Conservation (phyloP, 2,329 filamentous ascomycete genomes). For the Monilinia fructigena region DNA sequence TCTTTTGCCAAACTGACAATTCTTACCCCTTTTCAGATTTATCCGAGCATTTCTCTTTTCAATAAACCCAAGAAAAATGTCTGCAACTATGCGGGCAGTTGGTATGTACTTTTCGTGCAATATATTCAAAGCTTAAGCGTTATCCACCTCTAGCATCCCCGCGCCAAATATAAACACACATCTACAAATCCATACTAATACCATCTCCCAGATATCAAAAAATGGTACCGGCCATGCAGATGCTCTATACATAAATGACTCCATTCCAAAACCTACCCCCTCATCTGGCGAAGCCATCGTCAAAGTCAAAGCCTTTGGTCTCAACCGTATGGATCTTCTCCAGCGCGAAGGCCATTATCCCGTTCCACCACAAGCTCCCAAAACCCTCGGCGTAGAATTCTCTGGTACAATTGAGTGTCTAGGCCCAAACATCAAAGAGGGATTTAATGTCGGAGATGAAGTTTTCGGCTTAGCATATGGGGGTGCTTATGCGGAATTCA, state of each 20-base stretch:
- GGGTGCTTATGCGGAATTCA: conserved; percentile 84
- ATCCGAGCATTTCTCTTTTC: not conserved
- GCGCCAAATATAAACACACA: not conserved
- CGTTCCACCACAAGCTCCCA: conserved; percentile 66
- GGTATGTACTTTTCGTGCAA: conserved; percentile 27
- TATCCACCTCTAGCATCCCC: not conserved
- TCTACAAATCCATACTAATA: conserved; percentile 5
- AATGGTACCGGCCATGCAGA: conserved; percentile 54
- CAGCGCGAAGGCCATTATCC: conserved; percentile 74
- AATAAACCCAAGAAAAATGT: conserved; percentile 26
- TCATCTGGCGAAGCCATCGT: conserved; percentile 71
- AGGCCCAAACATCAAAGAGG: conserved; percentile 46
- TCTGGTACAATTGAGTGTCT: conserved; percentile 65
- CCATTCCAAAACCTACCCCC: conserved; percentile 52
- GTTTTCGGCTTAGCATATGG: conserved; percentile 91
- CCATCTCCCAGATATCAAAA: conserved; percentile 49
- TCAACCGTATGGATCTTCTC: conserved; percentile 83
- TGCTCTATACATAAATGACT: conserved; percentile 53
- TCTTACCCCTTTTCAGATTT: not conserved
- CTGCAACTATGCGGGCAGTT: conserved; percentile 37
- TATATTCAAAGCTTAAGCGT: not conserved
- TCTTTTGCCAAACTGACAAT: not conserved
- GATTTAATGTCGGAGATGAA: conserved; percentile 71
- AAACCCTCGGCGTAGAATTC: conserved; percentile 76
- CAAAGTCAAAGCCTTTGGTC: conserved; percentile 75